Percentiles rank a stretch among this genome's conserved stretches.
Evolutionary conservation across 2,329 filamentous ascomycete species (phyloP).

Genomic region (Fusarium buxicola): DNA sequence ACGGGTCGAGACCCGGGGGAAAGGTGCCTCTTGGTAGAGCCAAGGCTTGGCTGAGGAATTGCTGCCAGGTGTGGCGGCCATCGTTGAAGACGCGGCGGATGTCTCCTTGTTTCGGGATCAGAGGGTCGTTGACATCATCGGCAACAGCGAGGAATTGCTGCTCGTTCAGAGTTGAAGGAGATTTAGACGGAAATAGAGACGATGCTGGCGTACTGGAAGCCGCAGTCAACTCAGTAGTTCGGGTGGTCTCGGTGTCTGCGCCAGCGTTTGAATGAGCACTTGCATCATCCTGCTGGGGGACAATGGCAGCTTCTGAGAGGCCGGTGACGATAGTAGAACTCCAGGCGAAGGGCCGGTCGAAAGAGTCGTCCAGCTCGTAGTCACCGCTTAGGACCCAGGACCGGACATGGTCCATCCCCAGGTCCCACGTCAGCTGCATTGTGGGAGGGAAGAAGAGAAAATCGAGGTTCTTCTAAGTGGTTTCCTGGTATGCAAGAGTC

Average conservation of each 20-base stretch:
- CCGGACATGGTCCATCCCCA: slow-evolving; percentile 45
- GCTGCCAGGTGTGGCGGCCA: slow-evolving; percentile 39
- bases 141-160: slow-evolving; percentile 27
- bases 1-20: slow-evolving; percentile 37
- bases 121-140: slow-evolving; percentile 37
- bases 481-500: slow-evolving; percentile 18
- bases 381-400: slow-evolving; percentile 45
- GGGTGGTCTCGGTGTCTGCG: slow-evolving; percentile 16
- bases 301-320: slow-evolving; percentile 40
- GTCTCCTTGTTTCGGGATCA: slow-evolving; percentile 38
- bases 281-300: slow-evolving; percentile 32
- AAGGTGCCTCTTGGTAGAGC: slow-evolving; percentile 38
- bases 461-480: slow-evolving; percentile 14
- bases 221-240: slow-evolving; percentile 21
- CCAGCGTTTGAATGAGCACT: slow-evolving; percentile 35
- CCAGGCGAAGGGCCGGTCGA: slow-evolving; percentile 40
- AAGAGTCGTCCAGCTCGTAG: slow-evolving; percentile 35
- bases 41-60: slow-evolving; percentile 34
- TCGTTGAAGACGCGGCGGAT: slow-evolving; percentile 39
- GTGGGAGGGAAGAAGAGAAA: slow-evolving; percentile 18
- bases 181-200: slow-evolving; percentile 14
- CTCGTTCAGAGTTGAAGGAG: slow-evolving; percentile 13
- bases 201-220: slow-evolving; percentile 26
- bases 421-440: slow-evolving; percentile 47
- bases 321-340: slow-evolving; percentile 43